phyloP scores from a whole-genome alignment of 2,329 filamentous ascomycete genomes.

The Ilyonectria mors-panacis region DNA sequence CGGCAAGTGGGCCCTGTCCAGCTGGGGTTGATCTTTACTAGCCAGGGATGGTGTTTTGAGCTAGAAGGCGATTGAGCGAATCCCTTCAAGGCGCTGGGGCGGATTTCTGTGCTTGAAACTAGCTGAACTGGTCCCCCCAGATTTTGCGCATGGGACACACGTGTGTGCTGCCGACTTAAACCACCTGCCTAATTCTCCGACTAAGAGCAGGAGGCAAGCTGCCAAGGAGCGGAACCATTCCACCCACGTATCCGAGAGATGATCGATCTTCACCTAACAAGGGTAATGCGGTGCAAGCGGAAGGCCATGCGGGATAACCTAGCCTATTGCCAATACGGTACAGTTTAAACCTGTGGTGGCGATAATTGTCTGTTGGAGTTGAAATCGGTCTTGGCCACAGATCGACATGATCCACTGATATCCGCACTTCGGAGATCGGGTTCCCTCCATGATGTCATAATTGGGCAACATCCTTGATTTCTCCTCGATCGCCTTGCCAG shows the following conservation, averaged over 20 bases:
- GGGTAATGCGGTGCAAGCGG: neutral
- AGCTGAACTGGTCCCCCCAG: slow-evolving; percentile 12
- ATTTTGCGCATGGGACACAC: neutral
- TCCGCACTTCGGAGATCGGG: neutral
- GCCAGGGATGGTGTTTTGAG: neutral
- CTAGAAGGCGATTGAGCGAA: slow-evolving; percentile 8
- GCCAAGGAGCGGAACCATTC: neutral
- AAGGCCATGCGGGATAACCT: neutral
- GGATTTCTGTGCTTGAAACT: slow-evolving; percentile 19
- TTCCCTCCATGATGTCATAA: slow-evolving; percentile 14
- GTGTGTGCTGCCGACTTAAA: neutral
- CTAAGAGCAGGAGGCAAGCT: neutral
- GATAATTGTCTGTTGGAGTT: neutral
- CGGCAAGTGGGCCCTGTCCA: slow-evolving; percentile 1
- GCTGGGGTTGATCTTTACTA: slow-evolving; percentile 9
- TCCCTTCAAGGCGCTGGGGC: neutral
- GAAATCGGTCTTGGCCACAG: neutral
- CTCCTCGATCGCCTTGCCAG: neutral
- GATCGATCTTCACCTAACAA: neutral
- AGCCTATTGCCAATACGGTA: neutral
- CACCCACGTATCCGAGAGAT: neutral
- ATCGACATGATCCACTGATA: slow-evolving; percentile 18
- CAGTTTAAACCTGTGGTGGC: neutral
- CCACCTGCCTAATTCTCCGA: neutral
- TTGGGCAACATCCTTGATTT: neutral